A percentile compares a stretch with the other conserved stretches of the same genome.
Evolutionary conservation across 768 basidiomycete genomes (phyloP).

Genomic region (Tremella mesenterica): DNA sequence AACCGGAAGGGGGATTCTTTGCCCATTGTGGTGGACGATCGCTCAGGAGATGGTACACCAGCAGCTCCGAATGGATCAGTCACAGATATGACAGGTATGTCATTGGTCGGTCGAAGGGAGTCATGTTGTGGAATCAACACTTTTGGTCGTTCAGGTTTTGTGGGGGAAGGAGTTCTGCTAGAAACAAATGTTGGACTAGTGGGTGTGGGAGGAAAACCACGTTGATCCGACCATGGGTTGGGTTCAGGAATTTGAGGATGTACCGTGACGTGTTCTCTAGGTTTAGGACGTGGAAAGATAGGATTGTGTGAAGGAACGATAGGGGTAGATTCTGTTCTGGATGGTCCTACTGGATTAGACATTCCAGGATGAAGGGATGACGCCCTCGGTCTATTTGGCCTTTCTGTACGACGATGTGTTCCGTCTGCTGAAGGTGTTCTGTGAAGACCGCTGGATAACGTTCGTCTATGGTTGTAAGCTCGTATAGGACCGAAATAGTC

Average conservation of each 20-base stretch:
- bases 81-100: slow-evolving; percentile 29
- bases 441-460: background rate
- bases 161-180: background rate
- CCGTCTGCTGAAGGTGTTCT: background rate
- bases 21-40: slow-evolving; percentile 16
- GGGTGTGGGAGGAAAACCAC: slow-evolving; percentile 10
- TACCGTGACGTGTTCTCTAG: slow-evolving; percentile 1
- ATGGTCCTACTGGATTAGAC: background rate
- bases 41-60: slow-evolving; percentile 52
- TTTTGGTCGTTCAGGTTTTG: slow-evolving; percentile 9
- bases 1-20: slow-evolving; percentile 22
- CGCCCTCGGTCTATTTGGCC: background rate
- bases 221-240: slow-evolving; percentile 32
- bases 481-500: slow-evolving; percentile 37
- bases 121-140: slow-evolving; percentile 8
- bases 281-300: too few species aligned
- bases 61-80: slow-evolving; percentile 46
- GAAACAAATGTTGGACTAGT: background rate
- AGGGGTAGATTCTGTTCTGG: background rate
- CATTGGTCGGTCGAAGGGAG: slow-evolving; percentile 1
- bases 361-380: background rate
- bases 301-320: too few species aligned
- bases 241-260: slow-evolving; percentile 5
- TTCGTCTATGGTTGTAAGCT: slow-evolving; percentile 6
- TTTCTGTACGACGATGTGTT: background rate